These are phyloP conservation scores for Pharus latifolius DNA, from an alignment of 176 grass and related monocot genomes.

Conservation along the genomic window DNA sequence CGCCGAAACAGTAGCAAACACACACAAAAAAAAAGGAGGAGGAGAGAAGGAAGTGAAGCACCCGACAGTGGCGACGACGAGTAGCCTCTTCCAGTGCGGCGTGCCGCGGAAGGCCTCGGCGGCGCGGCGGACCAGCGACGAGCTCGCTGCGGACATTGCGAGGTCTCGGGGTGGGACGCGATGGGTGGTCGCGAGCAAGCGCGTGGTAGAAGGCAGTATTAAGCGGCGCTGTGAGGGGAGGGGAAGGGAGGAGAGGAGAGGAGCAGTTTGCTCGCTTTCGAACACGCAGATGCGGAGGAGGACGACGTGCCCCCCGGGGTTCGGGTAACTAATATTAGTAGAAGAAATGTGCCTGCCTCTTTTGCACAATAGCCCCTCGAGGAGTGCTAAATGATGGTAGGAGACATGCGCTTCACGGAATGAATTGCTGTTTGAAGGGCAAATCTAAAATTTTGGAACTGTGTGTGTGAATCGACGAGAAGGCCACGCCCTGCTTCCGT, in stretches of 20 bases:
- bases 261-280: conserved; percentile 26
- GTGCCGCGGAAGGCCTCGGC: conserved; percentile 15
- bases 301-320: background rate
- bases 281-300: conserved; percentile 34
- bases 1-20: background rate
- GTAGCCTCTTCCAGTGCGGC: conserved; percentile 34
- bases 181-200: background rate
- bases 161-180: background rate
- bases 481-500: too few relatives aligned
- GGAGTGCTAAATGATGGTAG: background rate
- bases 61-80: conserved; percentile 39
- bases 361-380: background rate
- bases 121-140: conserved; percentile 18
- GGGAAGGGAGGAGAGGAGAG: background rate
- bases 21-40: background rate
- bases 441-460: rapidly evolving
- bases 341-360: background rate
- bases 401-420: too few relatives aligned
- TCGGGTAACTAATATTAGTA: conserved; percentile 22
- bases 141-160: background rate
- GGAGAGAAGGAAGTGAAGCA: conserved; percentile 1
- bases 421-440: too few relatives aligned
- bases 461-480: background rate
- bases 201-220: background rate
- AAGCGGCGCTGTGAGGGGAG: background rate